A percentile compares a stretch with the other conserved stretches of the same genome.
Conservation (phyloP, 768 basidiomycete genomes). For the Dacryopinax spathularia region DNA sequence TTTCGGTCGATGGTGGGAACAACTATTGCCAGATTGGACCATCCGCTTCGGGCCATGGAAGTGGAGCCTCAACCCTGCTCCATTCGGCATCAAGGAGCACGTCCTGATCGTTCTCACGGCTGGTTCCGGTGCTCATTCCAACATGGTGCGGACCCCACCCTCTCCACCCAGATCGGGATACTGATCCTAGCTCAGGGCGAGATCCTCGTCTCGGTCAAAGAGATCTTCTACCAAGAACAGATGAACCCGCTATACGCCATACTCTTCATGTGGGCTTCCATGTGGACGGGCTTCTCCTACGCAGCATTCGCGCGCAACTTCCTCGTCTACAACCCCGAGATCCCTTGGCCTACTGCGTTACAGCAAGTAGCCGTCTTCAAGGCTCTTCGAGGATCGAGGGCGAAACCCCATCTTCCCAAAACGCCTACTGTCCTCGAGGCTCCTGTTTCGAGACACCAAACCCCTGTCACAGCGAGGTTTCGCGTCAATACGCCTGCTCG, state of each 20-base stretch:
- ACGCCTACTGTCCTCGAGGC: not conserved
- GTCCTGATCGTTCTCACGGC: conserved; percentile 68
- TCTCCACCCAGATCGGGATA: too few species aligned
- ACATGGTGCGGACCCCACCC: not conserved
- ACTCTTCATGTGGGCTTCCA: conserved; percentile 1
- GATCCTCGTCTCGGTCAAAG: conserved; percentile 1
- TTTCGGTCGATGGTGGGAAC: conserved; percentile 1
- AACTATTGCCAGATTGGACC: not conserved
- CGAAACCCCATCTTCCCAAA: not conserved
- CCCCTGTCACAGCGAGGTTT: not conserved
- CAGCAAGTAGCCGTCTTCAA: conserved; percentile 2
- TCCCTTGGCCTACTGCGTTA: not conserved
- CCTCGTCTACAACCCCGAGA: not conserved
- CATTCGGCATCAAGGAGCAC: conserved; percentile 86
- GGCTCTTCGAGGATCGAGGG: not conserved
- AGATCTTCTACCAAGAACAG: not conserved
- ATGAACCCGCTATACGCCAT: not conserved
- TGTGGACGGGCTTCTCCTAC: conserved; percentile 2
- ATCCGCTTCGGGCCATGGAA: not conserved
- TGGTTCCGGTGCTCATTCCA: conserved; percentile 34
- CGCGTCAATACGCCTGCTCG: not conserved
- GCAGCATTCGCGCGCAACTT: not conserved
- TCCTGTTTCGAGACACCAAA: not conserved
- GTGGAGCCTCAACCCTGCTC: conserved; percentile 39
- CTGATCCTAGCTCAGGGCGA: not conserved